phyloP scores from a whole-genome alignment of 78 protist genomes.

The Polysphondylium violaceum region DNA sequence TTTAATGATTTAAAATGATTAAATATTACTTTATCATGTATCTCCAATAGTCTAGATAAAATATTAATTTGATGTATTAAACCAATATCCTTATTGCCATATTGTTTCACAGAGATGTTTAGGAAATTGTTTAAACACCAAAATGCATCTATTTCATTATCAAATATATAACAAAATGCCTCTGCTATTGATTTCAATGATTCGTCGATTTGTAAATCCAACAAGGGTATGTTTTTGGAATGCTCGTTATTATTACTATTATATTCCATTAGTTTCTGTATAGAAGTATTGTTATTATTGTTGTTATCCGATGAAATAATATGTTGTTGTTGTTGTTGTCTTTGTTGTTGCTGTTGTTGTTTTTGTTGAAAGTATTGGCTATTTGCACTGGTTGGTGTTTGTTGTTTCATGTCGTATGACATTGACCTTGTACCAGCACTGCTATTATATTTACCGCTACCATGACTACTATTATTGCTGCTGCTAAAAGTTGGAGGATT shows the following conservation, averaged over 20 bases:
- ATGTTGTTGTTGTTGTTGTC: neutral
- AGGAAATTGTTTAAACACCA: constrained; percentile 76
- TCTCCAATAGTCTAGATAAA: constrained; percentile 53
- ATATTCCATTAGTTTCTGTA: neutral
- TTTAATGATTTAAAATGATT: constrained; percentile 44
- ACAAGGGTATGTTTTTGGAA: neutral
- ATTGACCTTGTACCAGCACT: no score
- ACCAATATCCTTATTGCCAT: constrained; percentile 77
- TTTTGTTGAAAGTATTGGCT: no score
- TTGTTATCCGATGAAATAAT: no score
- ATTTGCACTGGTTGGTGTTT: no score
- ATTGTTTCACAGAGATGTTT: constrained; percentile 54
- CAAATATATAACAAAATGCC: constrained; percentile 78
- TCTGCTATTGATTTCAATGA: constrained; percentile 56
- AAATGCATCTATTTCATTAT: constrained; percentile 60
- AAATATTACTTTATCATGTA: constrained; percentile 33
- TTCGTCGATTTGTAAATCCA: constrained; percentile 44
- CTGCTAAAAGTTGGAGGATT: neutral
- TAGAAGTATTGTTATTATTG: neutral
- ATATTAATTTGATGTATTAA: constrained; percentile 64
- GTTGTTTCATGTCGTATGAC: no score
- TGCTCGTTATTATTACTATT: neutral
- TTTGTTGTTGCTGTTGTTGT: neutral
- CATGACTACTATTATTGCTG: neutral
- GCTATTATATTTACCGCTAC: neutral